These are phyloP conservation scores for Talaromyces borbonicus DNA, from an alignment of 495 filamentous ascomycete genomes.

Conservation along the genomic window DNA sequence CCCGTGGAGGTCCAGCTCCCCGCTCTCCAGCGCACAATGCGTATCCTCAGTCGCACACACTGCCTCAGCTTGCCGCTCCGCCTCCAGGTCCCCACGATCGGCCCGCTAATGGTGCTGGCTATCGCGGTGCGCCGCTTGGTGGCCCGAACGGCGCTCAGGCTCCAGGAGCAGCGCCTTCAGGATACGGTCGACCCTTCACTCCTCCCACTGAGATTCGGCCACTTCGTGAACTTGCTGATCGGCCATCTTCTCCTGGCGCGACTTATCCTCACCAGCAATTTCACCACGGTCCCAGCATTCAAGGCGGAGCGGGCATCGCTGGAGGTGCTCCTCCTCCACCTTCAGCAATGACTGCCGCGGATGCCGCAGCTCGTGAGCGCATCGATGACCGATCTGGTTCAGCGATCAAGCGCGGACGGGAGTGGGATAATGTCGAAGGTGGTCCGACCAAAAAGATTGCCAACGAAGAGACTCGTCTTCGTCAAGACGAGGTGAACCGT, in stretches of 20 bases:
- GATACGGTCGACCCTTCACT: constrained; percentile 56
- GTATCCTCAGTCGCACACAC: constrained; percentile 51
- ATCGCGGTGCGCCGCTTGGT: constrained; percentile 42
- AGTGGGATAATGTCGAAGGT: constrained; percentile 79
- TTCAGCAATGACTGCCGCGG: constrained; percentile 61
- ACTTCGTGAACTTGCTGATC: constrained; percentile 61
- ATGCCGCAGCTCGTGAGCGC: constrained; percentile 70
- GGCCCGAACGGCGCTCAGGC: constrained; percentile 43
- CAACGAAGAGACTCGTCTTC: constrained; percentile 76
- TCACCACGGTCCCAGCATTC: constrained; percentile 60
- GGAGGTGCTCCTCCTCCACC: constrained; percentile 65
- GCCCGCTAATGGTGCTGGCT: constrained; percentile 46
- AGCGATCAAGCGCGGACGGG: constrained; percentile 73
- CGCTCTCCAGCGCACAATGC: constrained; percentile 55
- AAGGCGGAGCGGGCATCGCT: constrained; percentile 62
- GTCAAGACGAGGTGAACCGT: constrained; percentile 70
- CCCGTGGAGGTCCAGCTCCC: constrained; percentile 47
- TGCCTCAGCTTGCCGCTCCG: constrained; percentile 52
- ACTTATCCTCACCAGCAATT: constrained; percentile 71
- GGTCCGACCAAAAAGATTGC: constrained; percentile 68
- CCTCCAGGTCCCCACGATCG: constrained; percentile 40
- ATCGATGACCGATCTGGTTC: constrained; percentile 65
- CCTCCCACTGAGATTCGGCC: constrained; percentile 79
- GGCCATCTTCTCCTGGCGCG: constrained; percentile 73
- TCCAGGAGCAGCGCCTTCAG: constrained; percentile 35